These are phyloP conservation scores for Lyophyllum shimeji DNA, from an alignment of 768 basidiomycete species.

Conservation along the genomic window DNA sequence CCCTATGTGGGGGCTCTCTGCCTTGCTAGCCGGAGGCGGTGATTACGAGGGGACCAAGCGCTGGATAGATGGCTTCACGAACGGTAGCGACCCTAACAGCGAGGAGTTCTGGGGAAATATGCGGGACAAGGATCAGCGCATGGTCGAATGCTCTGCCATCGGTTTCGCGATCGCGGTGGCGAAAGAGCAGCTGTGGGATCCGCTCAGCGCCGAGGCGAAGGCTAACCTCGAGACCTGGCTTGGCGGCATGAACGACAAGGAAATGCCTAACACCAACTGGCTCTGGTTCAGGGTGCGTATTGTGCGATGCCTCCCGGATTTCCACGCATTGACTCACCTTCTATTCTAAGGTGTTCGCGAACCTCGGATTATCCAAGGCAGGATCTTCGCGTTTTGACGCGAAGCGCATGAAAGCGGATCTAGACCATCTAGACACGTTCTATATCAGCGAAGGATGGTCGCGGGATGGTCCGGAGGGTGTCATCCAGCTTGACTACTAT, in stretches of 20 bases:
- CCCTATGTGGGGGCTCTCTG: conserved; percentile 74
- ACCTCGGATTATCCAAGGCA: conserved; percentile 65
- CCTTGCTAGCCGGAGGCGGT: conserved; percentile 64
- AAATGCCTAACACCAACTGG: conserved; percentile 86
- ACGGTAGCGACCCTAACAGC: conserved; percentile 64
- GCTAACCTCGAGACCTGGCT: conserved; percentile 64
- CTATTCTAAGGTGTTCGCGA: conserved; percentile 61
- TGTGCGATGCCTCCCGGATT: background rate
- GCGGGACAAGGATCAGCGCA: conserved; percentile 73
- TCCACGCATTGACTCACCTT: background rate
- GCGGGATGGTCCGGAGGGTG: conserved; percentile 73
- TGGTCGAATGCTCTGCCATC: conserved; percentile 81
- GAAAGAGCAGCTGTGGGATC: conserved; percentile 63
- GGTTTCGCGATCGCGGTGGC: conserved; percentile 71
- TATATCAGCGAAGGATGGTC: conserved; percentile 78
- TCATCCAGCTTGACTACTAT: conserved; percentile 79
- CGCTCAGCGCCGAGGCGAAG: conserved; percentile 52
- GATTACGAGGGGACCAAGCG: conserved; percentile 55
- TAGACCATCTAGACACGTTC: conserved; percentile 78
- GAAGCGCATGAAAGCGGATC: conserved; percentile 66
- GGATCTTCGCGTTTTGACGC: conserved; percentile 57
- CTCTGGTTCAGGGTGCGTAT: conserved; percentile 70
- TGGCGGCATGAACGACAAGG: conserved; percentile 76
- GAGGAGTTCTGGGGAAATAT: conserved; percentile 79
- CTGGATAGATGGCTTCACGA: conserved; percentile 66